Conservation (phyloP, 192 early-diverging fungal genomes). For the Chytriomyces sp. region DNA sequence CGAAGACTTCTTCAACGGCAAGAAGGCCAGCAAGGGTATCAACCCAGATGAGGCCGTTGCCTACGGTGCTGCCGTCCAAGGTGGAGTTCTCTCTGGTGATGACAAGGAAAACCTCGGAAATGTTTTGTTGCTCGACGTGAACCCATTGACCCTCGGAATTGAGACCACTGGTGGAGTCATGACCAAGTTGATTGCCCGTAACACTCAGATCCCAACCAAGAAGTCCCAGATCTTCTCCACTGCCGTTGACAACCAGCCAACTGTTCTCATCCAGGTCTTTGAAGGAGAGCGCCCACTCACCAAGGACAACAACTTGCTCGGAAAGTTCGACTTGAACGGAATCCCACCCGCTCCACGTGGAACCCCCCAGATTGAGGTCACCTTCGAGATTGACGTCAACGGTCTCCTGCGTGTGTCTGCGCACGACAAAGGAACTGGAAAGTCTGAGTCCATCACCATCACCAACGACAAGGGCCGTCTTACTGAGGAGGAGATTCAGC, state of each 20-base stretch:
- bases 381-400: conserved; percentile 94
- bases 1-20: conserved; percentile 94
- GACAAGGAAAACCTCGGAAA: conserved; percentile 56
- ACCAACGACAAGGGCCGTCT: conserved; percentile 97
- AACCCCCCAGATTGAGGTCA: conserved; percentile 96
- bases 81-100: conserved; percentile 75
- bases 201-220: conserved; percentile 94
- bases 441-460: conserved; percentile 95
- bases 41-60: conserved; percentile 99
- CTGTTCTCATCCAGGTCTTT: conserved; percentile 94
- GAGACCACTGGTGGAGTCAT: conserved; percentile 98
- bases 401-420: conserved; percentile 94
- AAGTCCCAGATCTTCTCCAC: conserved; percentile 99
- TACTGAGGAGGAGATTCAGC: conserved; percentile 93
- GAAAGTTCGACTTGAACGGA: conserved; percentile 95
- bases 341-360: conserved; percentile 95
- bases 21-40: conserved; percentile 95
- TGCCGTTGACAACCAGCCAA: conserved; percentile 95
- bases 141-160: conserved; percentile 96
- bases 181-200: conserved; percentile 93
- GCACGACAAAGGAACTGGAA: conserved; percentile 94
- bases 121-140: conserved; percentile 88
- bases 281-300: conserved; percentile 96
- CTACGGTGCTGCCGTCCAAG: conserved; percentile 97
- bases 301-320: conserved; percentile 98